These are phyloP conservation scores for Vitis vinifera DNA, from an alignment of 164 flowering plant genomes.

Conservation along the genomic window DNA sequence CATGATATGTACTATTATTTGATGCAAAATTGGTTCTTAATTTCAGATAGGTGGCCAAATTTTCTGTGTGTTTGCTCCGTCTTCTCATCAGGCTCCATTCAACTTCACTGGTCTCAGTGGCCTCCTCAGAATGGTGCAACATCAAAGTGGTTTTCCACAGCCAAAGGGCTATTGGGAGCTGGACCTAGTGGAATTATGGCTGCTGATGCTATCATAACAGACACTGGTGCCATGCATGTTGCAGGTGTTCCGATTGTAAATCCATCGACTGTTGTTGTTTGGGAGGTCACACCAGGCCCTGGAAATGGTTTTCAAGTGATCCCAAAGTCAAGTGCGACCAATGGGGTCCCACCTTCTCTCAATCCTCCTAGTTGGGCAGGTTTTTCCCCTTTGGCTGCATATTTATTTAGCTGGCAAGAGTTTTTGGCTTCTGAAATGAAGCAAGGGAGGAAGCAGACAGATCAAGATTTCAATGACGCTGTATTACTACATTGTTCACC, in stretches of 20 bases:
- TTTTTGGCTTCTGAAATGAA: conserved; percentile 64
- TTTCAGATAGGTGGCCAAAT: conserved; percentile 97
- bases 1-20: conserved; percentile 8
- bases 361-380: conserved; percentile 89
- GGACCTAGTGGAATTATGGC: conserved; percentile 99
- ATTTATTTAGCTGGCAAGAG: conserved; percentile 95
- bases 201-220: conserved; percentile 97
- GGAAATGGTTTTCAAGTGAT: conserved; percentile 83
- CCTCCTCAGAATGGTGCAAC: conserved; percentile 51
- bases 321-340: conserved; percentile 59
- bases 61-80: conserved; percentile 98
- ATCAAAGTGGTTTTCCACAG: conserved; percentile 90
- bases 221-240: conserved; percentile 93
- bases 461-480: conserved; percentile 46
- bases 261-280: conserved; percentile 98
- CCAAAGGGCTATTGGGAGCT: conserved; percentile 96
- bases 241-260: conserved; percentile 99
- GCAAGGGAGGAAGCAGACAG: conserved; percentile 61
- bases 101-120: conserved; percentile 99
- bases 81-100: conserved; percentile 97
- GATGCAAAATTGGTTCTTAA: conserved; percentile 21
- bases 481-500: conserved; percentile 94
- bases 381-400: conserved; percentile 94
- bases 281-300: conserved; percentile 98
- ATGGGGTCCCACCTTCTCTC: conserved; percentile 75